Conservation (phyloP, 768 basidiomycete genomes). For the Boletellus ananas region DNA sequence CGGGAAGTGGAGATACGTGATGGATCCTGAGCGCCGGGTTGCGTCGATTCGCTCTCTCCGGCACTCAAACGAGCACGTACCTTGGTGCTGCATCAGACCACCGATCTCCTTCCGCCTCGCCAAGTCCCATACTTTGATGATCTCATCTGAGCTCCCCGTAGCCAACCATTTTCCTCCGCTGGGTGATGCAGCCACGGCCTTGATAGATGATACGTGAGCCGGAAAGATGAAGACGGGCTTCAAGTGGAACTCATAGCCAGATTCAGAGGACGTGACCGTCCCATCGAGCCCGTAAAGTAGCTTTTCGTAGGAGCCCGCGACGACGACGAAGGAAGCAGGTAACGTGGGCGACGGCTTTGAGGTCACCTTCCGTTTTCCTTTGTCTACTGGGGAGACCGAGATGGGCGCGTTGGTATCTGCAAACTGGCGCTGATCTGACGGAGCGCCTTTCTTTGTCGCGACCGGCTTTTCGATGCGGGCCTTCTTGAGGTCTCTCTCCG, state of each 20-base stretch:
- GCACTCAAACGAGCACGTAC: slow-evolving; percentile 38
- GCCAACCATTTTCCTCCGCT: slow-evolving; percentile 94
- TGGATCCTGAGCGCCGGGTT: slow-evolving; percentile 59
- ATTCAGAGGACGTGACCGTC: slow-evolving; percentile 35
- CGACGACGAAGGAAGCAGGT: slow-evolving; percentile 72
- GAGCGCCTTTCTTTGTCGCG: background rate
- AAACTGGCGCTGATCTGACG: background rate
- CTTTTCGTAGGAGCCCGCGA: slow-evolving; percentile 96
- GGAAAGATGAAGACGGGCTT: slow-evolving; percentile 94
- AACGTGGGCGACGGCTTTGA: slow-evolving; percentile 20
- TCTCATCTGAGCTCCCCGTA: slow-evolving; percentile 93
- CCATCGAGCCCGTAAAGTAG: slow-evolving; percentile 88
- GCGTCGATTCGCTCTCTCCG: background rate
- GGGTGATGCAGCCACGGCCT: slow-evolving; percentile 84
- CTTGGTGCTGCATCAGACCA: slow-evolving; percentile 91
- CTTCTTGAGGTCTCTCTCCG: slow-evolving; percentile 23
- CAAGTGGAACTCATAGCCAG: slow-evolving; percentile 39
- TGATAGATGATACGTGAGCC: slow-evolving; percentile 91
- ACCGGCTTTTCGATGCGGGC: slow-evolving; percentile 19
- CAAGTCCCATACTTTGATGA: slow-evolving; percentile 96
- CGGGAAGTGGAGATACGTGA: slow-evolving; percentile 84
- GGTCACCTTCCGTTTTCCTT: slow-evolving; percentile 25
- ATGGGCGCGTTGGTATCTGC: background rate
- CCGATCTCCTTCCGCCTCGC: slow-evolving; percentile 90
- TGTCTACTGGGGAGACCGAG: slow-evolving; percentile 25